Conservation (phyloP, 495 filamentous ascomycete genomes). For the Penicillium nucicola region DNA sequence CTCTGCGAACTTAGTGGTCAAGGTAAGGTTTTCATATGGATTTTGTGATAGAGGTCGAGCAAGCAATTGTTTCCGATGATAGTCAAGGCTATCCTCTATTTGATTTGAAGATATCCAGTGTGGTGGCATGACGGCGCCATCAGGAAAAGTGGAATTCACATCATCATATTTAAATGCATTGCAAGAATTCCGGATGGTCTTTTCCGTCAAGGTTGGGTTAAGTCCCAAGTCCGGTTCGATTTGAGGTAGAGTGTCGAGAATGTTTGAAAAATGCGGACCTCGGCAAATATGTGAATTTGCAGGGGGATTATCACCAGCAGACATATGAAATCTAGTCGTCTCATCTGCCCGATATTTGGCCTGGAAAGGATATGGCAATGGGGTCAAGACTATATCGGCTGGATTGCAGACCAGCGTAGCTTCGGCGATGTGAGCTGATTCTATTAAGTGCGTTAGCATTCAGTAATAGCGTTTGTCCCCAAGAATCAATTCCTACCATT, state of each 20-base stretch:
- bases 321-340: not conserved
- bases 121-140: not conserved
- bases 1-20: not conserved
- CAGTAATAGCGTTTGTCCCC: not conserved
- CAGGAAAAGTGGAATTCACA: not conserved
- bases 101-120: not conserved
- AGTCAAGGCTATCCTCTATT: too few species aligned
- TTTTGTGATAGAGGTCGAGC: not conserved
- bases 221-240: not conserved
- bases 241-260: slow-evolving; percentile 1
- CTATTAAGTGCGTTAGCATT: not conserved
- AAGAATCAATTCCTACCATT: not conserved
- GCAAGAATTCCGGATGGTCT: not conserved
- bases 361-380: not conserved
- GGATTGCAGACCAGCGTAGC: not conserved
- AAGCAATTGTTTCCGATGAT: too few species aligned
- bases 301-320: not conserved
- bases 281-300: not conserved
- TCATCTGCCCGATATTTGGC: not conserved
- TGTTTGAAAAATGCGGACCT: not conserved
- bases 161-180: not conserved
- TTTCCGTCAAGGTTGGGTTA: not conserved
- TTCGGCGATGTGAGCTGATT: not conserved
- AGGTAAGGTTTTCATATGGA: not conserved
- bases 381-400: not conserved